Percentiles rank a stretch among this genome's conserved stretches.
Conservation (phyloP, 306 rosid genomes). For the Cucurbita maxima region DNA sequence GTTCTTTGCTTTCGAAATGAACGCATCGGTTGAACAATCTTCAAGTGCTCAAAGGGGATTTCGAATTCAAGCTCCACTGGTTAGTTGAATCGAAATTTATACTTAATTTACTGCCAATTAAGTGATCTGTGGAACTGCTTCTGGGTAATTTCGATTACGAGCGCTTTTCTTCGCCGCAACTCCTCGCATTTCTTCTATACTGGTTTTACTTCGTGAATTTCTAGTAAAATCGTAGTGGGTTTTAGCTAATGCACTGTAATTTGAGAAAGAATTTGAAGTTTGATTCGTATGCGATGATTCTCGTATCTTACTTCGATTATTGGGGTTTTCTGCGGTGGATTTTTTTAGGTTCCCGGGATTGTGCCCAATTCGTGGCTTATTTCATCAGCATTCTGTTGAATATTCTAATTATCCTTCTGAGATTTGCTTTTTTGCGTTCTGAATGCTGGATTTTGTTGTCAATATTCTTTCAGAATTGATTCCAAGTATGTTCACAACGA, state of each 20-base stretch:
- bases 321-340: background rate
- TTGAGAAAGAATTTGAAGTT: background rate
- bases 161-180: background rate
- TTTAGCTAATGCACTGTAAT: background rate
- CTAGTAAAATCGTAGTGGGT: background rate
- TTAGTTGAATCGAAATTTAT: slow-evolving; percentile 15
- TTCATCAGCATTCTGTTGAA: background rate
- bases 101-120: slow-evolving; percentile 7
- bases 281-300: background rate
- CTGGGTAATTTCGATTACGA: background rate
- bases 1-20: slow-evolving; percentile 41
- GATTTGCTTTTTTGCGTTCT: background rate
- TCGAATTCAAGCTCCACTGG: slow-evolving; percentile 94
- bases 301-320: background rate
- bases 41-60: slow-evolving; percentile 55
- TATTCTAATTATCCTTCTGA: background rate
- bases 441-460: background rate
- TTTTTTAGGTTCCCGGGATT: background rate
- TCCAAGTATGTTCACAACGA: background rate
- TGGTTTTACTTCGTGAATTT: background rate
- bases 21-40: slow-evolving; percentile 45
- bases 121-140: background rate
- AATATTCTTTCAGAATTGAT: background rate
- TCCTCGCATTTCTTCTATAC: background rate
- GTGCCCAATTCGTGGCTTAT: background rate